A percentile compares a stretch with the other conserved stretches of the same genome.
phyloP scores from a whole-genome alignment of 257 asterid species.

The Ligustrum vulgare region DNA sequence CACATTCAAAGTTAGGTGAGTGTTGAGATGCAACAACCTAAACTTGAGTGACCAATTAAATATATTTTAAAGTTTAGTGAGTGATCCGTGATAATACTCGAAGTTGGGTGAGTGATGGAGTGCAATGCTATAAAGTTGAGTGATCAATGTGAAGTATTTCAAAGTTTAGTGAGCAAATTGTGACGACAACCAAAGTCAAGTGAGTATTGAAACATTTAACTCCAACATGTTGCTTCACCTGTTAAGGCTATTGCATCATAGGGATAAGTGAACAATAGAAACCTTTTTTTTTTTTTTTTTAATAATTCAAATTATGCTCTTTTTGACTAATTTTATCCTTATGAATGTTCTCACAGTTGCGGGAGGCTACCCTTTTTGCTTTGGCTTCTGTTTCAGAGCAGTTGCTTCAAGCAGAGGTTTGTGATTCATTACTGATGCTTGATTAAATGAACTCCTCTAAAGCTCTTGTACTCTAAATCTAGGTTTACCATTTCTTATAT shows the following conservation, averaged over 20 bases:
- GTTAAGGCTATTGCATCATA: background rate
- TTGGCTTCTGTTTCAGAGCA: constrained; percentile 86
- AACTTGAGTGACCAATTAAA: too few species aligned
- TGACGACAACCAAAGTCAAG: too few species aligned
- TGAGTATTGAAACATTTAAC: too few species aligned
- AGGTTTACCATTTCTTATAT: background rate
- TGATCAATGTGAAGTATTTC: too few species aligned
- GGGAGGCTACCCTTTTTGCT: constrained; percentile 88
- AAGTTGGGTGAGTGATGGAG: too few species aligned
- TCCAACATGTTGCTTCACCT: background rate
- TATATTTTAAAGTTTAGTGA: too few species aligned
- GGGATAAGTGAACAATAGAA: background rate
- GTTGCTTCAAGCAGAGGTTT: constrained; percentile 81
- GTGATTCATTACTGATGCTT: constrained; percentile 14
- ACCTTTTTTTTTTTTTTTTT: background rate
- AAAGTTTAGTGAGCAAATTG: too few species aligned
- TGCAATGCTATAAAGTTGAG: too few species aligned
- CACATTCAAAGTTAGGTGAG: too few species aligned
- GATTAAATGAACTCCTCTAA: constrained; percentile 9
- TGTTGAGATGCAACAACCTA: too few species aligned
- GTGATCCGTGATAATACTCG: too few species aligned
- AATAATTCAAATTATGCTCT: background rate
- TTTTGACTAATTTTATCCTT: constrained; percentile 12
- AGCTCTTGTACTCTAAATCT: constrained; percentile 7
- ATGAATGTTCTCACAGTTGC: constrained; percentile 54